Base-by-base conservation (phyloP, 495 filamentous ascomycete species). In the Aspergillus hancockii region DNA sequence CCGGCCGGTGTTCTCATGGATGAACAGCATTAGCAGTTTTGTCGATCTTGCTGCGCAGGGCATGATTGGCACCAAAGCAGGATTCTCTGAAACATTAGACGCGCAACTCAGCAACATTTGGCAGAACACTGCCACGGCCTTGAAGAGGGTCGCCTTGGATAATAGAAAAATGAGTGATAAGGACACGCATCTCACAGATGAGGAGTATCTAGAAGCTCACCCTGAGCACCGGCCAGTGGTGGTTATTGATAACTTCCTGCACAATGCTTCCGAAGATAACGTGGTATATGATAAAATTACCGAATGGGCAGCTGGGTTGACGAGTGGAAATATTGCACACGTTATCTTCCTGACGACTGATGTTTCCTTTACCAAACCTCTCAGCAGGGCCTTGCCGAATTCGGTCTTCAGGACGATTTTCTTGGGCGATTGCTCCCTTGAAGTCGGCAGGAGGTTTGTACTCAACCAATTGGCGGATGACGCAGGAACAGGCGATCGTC, bases 341-440 rank as follows among this genome's bases (percentile, higher is more conserved):
- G 93, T 98, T 60, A 88, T 98, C 49, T 97, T 98, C 78, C 81
- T 98, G n/a, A 96, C 93, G 0, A 90, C 90, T 62, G 95, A 98
- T 61, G 83, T 91, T 3, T 90, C 92, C 3, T 97, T 89, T 72
- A 85, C 89, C 14, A 98, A 98, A 65, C 88, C 90, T 8, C 80
- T 98, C 2, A 87, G 89, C 67, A 93, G 90, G 71, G 87, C 91
- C 0, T 80, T 98, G 16, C 94, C 94, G 0, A 93, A 96, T 65
- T 87, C 93, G 18, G 90, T 97, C 25, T 93, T 97, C 80, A 87
- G 90, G 60, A 86, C 89, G 23, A 88, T 97, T 54, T 82, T 88
- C 0, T 78, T 98, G 19, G 89, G 90, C 13, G 94, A 98, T 67
- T 89, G 93, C 60, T 86, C 88, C 0, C 89, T 90, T 7, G 89